A percentile compares a stretch with the other conserved stretches of the same genome.
Conservation (phyloP, 441 rosid species). For the Kokia cookei region DNA sequence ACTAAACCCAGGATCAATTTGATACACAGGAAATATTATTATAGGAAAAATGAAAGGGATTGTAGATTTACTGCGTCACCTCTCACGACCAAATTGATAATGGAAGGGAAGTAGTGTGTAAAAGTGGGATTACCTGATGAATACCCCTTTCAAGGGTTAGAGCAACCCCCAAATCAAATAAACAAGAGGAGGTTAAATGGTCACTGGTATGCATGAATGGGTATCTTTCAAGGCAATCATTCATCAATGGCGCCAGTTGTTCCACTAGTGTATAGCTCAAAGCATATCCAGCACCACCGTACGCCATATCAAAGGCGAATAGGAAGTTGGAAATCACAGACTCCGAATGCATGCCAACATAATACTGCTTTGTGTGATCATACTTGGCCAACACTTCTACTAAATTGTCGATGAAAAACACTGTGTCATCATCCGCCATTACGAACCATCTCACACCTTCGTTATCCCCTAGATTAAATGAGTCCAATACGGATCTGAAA, state of each 20-base stretch:
- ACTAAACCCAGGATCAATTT: too few species aligned
- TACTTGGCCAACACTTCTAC: constrained; percentile 35
- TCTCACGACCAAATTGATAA: too few species aligned
- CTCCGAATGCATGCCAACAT: constrained; percentile 56
- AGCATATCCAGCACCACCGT: constrained; percentile 63
- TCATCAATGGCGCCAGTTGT: constrained; percentile 30
- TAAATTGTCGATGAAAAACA: constrained; percentile 51
- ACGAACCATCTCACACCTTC: constrained; percentile 53
- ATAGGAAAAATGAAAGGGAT: too few species aligned
- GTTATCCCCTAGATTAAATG: constrained; percentile 30
- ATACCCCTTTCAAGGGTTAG: constrained; percentile 34
- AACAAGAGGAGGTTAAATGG: constrained; percentile 32
- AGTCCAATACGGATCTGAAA: constrained; percentile 41
- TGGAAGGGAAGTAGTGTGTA: too few species aligned
- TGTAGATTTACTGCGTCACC: too few species aligned
- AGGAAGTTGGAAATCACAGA: constrained; percentile 27
- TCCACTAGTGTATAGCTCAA: constrained; percentile 51
- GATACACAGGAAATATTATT: too few species aligned
- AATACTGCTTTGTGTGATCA: constrained; percentile 44
- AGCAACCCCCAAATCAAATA: constrained; percentile 42
- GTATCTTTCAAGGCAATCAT: constrained; percentile 49
- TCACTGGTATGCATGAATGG: constrained; percentile 33
- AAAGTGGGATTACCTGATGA: constrained; percentile 40
- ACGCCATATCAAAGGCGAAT: constrained; percentile 60
- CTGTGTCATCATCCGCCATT: constrained; percentile 61